Conservation (phyloP, 2,329 filamentous ascomycete genomes). For the Leptosphaerulina australis region DNA sequence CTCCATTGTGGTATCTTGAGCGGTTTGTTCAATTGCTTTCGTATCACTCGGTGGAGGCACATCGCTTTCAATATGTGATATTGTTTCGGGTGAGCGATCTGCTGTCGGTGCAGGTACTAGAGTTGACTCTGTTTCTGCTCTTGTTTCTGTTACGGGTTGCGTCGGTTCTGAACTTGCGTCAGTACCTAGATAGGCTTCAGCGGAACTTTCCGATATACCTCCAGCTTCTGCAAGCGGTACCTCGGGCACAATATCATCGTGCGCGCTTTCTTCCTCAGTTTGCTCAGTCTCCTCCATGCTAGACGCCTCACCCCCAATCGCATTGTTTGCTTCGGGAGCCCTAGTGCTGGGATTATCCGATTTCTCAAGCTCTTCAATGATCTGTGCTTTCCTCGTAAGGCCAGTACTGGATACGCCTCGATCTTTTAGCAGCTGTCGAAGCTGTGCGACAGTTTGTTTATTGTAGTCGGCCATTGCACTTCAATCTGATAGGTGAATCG, state of each 20-base stretch:
- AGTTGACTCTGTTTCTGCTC: slow-evolving; percentile 3
- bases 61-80: slow-evolving; percentile 34
- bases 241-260: slow-evolving; percentile 18
- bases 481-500: background rate
- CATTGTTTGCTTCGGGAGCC: slow-evolving; percentile 19
- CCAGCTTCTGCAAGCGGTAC: slow-evolving; percentile 29
- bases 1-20: slow-evolving; percentile 25
- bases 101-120: slow-evolving; percentile 25
- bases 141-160: slow-evolving; percentile 1
- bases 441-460: slow-evolving; percentile 55
- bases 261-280: slow-evolving; percentile 6
- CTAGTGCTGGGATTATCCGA: slow-evolving; percentile 23
- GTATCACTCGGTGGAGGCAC: slow-evolving; percentile 19
- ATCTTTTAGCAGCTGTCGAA: slow-evolving; percentile 55
- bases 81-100: slow-evolving; percentile 24
- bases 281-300: slow-evolving; percentile 8
- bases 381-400: slow-evolving; percentile 56
- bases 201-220: slow-evolving; percentile 22
- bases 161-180: slow-evolving; percentile 19
- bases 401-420: slow-evolving; percentile 54
- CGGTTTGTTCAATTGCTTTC: slow-evolving; percentile 21
- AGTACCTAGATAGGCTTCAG: background rate
- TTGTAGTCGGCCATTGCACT: slow-evolving; percentile 51
- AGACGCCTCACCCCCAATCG: slow-evolving; percentile 12
- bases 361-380: slow-evolving; percentile 54